These are phyloP conservation scores for Klebsormidium nitens DNA, from an alignment of 139 green algal genomes.

Conservation along the genomic window DNA sequence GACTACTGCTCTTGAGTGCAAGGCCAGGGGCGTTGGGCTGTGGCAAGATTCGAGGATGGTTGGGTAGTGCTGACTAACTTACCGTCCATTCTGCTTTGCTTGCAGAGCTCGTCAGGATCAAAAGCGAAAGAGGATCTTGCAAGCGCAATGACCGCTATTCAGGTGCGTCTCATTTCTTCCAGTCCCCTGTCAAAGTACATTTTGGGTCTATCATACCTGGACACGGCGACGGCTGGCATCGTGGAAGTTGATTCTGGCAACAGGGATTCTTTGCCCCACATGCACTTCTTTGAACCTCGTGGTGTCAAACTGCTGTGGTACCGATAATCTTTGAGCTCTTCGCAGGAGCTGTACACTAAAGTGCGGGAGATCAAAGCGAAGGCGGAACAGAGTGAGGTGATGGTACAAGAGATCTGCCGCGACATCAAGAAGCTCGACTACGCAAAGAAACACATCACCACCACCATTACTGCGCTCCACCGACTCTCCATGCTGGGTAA, in stretches of 20 bases:
- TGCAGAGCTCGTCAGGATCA: constrained; percentile 63
- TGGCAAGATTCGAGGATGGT: neutral
- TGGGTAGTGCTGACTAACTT: too few species aligned
- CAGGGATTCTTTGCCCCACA: neutral
- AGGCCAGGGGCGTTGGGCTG: neutral
- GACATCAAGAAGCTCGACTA: constrained; percentile 95
- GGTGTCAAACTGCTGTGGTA: constrained; percentile 27
- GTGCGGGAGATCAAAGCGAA: constrained; percentile 85
- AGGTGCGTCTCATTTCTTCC: too few species aligned
- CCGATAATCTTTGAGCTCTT: constrained; percentile 58
- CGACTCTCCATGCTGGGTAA: constrained; percentile 88
- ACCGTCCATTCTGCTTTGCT: constrained; percentile 1
- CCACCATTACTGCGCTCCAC: constrained; percentile 88
- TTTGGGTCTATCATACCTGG: too few species aligned
- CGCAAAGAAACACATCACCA: constrained; percentile 92
- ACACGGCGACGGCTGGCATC: too few species aligned
- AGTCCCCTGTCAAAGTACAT: neutral
- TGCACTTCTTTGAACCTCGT: neutral
- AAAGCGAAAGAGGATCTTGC: constrained; percentile 50
- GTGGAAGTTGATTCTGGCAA: too few species aligned
- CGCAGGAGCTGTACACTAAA: constrained; percentile 64
- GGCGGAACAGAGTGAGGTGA: constrained; percentile 80
- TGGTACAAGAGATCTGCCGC: constrained; percentile 95
- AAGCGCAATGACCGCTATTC: constrained; percentile 38
- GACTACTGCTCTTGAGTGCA: neutral